A percentile compares a stretch with the other conserved stretches of the same genome.
phyloP scores from a whole-genome alignment of 1,284 basidiomycete species.

The Puccinia coronata region DNA sequence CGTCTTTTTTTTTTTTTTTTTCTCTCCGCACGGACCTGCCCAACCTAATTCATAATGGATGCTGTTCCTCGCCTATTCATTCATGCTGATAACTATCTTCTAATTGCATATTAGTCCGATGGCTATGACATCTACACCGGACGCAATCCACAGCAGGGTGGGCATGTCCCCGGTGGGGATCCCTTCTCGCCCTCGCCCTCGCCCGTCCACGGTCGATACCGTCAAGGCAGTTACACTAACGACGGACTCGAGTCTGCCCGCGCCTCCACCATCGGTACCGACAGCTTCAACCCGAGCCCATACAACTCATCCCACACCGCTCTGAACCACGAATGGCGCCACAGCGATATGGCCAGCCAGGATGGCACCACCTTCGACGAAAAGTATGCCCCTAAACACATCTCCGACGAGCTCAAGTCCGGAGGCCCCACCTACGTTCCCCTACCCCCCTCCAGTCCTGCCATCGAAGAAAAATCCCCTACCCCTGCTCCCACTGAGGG shows the following conservation, averaged over 20 bases:
- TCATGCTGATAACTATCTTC: not conserved
- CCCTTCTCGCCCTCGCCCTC: constrained; percentile 34
- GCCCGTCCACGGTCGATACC: constrained; percentile 53
- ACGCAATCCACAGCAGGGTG: constrained; percentile 13
- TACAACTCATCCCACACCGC: constrained; percentile 57
- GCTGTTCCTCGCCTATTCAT: too few relatives aligned
- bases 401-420: constrained; percentile 52
- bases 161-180: constrained; percentile 19
- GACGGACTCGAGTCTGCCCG: constrained; percentile 56
- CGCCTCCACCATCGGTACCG: constrained; percentile 57
- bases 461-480: constrained; percentile 52
- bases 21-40: constrained; percentile 3
- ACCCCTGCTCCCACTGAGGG: constrained; percentile 33
- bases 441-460: constrained; percentile 55
- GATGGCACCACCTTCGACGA: constrained; percentile 53
- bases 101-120: constrained; percentile 8
- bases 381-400: constrained; percentile 51
- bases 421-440: constrained; percentile 44
- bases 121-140: constrained; percentile 35
- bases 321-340: constrained; percentile 58
- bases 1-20: constrained; percentile 47
- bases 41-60: too few relatives aligned
- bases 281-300: constrained; percentile 53
- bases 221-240: constrained; percentile 55
- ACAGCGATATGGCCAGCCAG: constrained; percentile 58